phyloP scores from a whole-genome alignment of 2,329 filamentous ascomycete genomes.

The Rhinocladiella mackenziei region DNA sequence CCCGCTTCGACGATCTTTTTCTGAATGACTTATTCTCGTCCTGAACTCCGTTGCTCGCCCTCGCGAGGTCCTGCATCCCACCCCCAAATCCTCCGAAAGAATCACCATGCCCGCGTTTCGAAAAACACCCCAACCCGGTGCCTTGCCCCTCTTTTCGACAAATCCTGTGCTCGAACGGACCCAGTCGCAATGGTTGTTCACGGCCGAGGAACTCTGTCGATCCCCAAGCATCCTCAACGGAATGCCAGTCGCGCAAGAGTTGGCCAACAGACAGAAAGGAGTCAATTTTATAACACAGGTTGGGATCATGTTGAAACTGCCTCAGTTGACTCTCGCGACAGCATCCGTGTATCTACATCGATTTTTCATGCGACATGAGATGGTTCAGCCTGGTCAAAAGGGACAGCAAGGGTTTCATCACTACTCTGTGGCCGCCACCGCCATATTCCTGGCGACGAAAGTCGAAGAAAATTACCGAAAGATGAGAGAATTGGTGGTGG shows the following conservation, averaged over 20 bases:
- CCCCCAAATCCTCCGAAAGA: no score
- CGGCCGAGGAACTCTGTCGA: constrained; percentile 72
- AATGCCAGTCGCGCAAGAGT: constrained; percentile 70
- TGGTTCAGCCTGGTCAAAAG: constrained; percentile 71
- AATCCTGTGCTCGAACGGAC: constrained; percentile 40
- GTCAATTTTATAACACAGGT: constrained; percentile 96
- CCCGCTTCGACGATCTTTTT: not conserved
- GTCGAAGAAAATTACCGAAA: constrained; percentile 96
- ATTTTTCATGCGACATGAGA: constrained; percentile 86
- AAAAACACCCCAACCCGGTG: constrained; percentile 10
- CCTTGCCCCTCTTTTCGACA: constrained; percentile 13
- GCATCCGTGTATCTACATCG: constrained; percentile 93
- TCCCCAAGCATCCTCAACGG: constrained; percentile 84
- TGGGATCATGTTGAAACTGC: constrained; percentile 85
- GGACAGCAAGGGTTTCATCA: constrained; percentile 72
- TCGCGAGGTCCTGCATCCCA: no score
- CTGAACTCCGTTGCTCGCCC: no score
- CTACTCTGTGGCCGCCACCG: constrained; percentile 87
- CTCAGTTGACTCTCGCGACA: constrained; percentile 86
- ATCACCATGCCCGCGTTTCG: constrained; percentile 21
- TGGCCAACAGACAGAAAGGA: constrained; percentile 77
- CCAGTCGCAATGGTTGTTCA: constrained; percentile 83
- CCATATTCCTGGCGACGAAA: constrained; percentile 92
- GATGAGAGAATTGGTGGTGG: constrained; percentile 89
- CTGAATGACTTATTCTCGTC: no score